phyloP scores from a whole-genome alignment of 176 grass and related monocot species.

The Oryza glaberrima region DNA sequence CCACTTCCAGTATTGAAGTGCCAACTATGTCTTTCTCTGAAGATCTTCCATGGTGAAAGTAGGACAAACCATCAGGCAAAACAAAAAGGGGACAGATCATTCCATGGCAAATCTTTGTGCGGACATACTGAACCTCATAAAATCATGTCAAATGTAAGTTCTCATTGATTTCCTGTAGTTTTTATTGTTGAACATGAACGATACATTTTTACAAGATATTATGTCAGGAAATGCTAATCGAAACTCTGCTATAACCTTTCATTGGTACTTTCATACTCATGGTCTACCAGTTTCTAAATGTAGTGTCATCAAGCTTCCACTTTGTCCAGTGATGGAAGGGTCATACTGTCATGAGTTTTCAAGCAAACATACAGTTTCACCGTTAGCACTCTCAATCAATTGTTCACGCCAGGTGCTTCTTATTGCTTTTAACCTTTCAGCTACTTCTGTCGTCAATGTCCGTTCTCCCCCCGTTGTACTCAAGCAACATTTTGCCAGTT shows the following conservation, averaged over 20 bases:
- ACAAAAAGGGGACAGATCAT: neutral
- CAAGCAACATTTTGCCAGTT: constrained; percentile 30
- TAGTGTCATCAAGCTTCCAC: constrained; percentile 20
- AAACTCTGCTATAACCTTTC: constrained; percentile 17
- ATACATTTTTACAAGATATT: constrained; percentile 13
- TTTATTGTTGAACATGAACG: neutral
- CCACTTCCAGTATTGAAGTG: neutral
- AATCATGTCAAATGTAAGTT: too few species aligned
- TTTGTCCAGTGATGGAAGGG: constrained; percentile 16
- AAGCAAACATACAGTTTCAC: constrained; percentile 18
- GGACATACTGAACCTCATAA: too few species aligned
- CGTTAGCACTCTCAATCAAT: constrained; percentile 12
- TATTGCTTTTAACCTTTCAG: constrained; percentile 32
- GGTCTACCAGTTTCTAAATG: constrained; percentile 44
- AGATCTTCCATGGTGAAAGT: neutral
- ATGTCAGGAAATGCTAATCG: neutral
- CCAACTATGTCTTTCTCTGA: too few species aligned
- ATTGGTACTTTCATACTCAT: constrained; percentile 14
- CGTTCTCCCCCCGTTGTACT: constrained; percentile 25
- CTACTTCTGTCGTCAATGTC: constrained; percentile 39
- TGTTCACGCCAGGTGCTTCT: constrained; percentile 16
- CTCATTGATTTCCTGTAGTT: neutral
- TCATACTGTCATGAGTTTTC: constrained; percentile 24
- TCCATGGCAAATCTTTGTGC: neutral
- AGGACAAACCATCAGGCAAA: neutral